Evolutionary conservation across 257 asterid genomes (phyloP).

Genomic region (Euphrasia confusa): DNA sequence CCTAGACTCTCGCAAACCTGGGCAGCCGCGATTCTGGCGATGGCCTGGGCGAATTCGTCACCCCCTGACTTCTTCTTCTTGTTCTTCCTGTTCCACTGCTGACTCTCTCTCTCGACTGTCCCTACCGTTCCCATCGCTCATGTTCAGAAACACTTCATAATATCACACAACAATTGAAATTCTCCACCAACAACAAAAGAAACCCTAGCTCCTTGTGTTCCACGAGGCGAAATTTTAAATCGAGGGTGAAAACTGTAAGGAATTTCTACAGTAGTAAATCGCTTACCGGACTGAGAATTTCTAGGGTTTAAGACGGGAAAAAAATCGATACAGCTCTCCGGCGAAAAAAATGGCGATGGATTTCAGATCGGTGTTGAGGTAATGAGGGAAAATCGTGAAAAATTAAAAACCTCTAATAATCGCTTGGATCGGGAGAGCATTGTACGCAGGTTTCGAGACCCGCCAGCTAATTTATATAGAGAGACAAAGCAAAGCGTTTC

Average conservation of each 20-base stretch:
- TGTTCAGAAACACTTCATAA: slow-evolving; percentile 50
- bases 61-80: slow-evolving; percentile 40
- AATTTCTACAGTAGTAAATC: not conserved
- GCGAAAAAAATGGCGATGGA: slow-evolving; percentile 9
- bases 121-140: slow-evolving; percentile 79
- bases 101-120: slow-evolving; percentile 20
- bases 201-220: slow-evolving; percentile 18
- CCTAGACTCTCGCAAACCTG: slow-evolving; percentile 62
- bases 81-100: slow-evolving; percentile 26
- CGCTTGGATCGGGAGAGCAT: too few species aligned
- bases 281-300: slow-evolving; percentile 24
- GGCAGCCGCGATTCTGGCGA: slow-evolving; percentile 44
- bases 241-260: not conserved
- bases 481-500: too few species aligned
- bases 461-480: too few species aligned
- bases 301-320: slow-evolving; percentile 25
- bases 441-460: too few species aligned
- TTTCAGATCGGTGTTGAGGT: slow-evolving; percentile 13
- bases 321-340: not conserved
- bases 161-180: slow-evolving; percentile 30
- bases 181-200: slow-evolving; percentile 10
- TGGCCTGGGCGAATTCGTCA: slow-evolving; percentile 48
- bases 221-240: not conserved
- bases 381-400: not conserved
- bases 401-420: too few species aligned